Percentiles rank a stretch among this genome's conserved stretches.
These are phyloP conservation scores for Podospora pseudocomata DNA, from an alignment of 495 filamentous ascomycete genomes.

Conservation along the genomic window DNA sequence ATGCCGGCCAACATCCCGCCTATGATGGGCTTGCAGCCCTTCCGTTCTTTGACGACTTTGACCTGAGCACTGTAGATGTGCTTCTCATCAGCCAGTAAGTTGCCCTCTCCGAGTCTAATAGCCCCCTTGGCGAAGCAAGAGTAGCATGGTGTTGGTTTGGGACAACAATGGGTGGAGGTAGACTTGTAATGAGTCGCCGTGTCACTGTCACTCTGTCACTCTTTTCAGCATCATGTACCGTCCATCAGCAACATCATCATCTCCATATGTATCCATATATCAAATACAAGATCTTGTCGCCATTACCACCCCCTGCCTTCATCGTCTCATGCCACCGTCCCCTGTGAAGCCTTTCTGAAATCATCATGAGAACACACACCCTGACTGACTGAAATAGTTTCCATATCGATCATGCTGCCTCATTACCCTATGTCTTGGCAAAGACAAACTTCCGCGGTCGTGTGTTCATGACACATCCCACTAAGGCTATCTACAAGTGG, in stretches of 20 bases:
- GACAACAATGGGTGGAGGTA: slow-evolving; percentile 22
- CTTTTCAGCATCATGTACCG: slow-evolving; percentile 26
- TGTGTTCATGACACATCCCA: slow-evolving; percentile 98
- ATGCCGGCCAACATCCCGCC: slow-evolving; percentile 95
- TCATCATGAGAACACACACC: too few relatives aligned
- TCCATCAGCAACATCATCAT: slow-evolving; percentile 16
- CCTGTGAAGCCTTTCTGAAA: neutral
- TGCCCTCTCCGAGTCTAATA: slow-evolving; percentile 21
- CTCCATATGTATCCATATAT: slow-evolving; percentile 33
- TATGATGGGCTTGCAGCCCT: slow-evolving; percentile 91
- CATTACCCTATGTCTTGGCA: slow-evolving; percentile 90
- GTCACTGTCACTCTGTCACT: slow-evolving; percentile 1
- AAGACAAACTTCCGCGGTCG: slow-evolving; percentile 97
- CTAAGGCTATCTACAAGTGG: slow-evolving; percentile 99
- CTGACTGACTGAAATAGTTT: slow-evolving; percentile 61
- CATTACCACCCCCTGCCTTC: slow-evolving; percentile 25
- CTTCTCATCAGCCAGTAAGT: slow-evolving; percentile 96
- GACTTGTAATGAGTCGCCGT: slow-evolving; percentile 18
- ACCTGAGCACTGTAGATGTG: slow-evolving; percentile 93
- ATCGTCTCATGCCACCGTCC: neutral
- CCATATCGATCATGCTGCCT: slow-evolving; percentile 94
- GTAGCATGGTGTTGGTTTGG: slow-evolving; percentile 21
- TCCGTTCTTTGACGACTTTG: slow-evolving; percentile 98
- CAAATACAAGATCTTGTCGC: slow-evolving; percentile 36
- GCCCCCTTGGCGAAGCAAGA: slow-evolving; percentile 16